A percentile compares a stretch with the other conserved stretches of the same genome.
Conservation (phyloP, 495 filamentous ascomycete genomes). For the Trichoderma erinaceum region DNA sequence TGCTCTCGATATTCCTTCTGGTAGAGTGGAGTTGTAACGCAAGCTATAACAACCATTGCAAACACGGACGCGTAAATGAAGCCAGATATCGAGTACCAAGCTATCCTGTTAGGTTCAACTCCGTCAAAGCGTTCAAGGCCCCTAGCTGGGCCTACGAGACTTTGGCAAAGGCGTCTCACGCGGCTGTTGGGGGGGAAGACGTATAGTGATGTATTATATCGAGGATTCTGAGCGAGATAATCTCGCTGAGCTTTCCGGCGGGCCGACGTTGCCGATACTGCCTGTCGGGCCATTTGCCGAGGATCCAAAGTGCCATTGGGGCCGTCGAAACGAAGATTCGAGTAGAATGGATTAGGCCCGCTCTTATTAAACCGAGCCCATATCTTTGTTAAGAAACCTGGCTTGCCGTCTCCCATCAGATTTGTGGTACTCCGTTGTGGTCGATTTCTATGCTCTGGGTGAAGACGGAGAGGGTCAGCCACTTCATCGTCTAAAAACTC, state of each 20-base stretch:
- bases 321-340: slow-evolving; percentile 64
- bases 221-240: slow-evolving; percentile 79
- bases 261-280: slow-evolving; percentile 72
- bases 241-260: slow-evolving; percentile 84
- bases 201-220: slow-evolving; percentile 88
- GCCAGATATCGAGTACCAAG: slow-evolving; percentile 90
- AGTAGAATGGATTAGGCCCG: slow-evolving; percentile 95
- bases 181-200: slow-evolving; percentile 73
- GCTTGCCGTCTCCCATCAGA: slow-evolving; percentile 33
- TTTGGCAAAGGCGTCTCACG: slow-evolving; percentile 77
- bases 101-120: slow-evolving; percentile 71
- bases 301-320: slow-evolving; percentile 76
- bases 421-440: slow-evolving; percentile 34
- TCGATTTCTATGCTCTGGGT: slow-evolving; percentile 16
- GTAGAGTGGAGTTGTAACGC: slow-evolving; percentile 88
- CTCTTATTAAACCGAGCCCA: slow-evolving; percentile 56
- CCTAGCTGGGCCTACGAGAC: slow-evolving; percentile 85
- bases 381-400: slow-evolving; percentile 48
- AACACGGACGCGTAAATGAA: slow-evolving; percentile 93
- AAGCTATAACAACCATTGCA: slow-evolving; percentile 93
- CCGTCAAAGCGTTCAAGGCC: slow-evolving; percentile 81
- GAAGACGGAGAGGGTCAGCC: slow-evolving; percentile 20
- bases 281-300: slow-evolving; percentile 79
- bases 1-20: slow-evolving; percentile 72
- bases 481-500: slow-evolving; percentile 83